phyloP scores from a whole-genome alignment of 805 yeast species.

The Schizosaccharomyces octosporus region DNA sequence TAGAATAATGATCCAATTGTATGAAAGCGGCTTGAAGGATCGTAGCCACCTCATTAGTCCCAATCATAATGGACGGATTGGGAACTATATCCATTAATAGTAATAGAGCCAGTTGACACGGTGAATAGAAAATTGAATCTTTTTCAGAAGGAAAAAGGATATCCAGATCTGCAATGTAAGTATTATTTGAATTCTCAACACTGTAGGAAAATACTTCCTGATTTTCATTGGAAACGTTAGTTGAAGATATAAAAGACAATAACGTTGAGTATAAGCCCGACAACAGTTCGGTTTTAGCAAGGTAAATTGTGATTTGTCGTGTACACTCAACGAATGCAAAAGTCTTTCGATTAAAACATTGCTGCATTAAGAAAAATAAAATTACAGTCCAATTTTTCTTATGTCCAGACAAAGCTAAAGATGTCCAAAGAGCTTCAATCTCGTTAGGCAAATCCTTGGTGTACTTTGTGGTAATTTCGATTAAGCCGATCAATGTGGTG shows the following conservation, averaged over 20 bases:
- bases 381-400: constrained; percentile 47
- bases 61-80: constrained; percentile 37
- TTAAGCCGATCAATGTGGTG: constrained; percentile 58
- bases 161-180: constrained; percentile 56
- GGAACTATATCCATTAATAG: constrained; percentile 57
- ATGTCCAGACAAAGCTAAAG: constrained; percentile 55
- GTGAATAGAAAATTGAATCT: constrained; percentile 55
- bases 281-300: constrained; percentile 28
- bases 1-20: constrained; percentile 65
- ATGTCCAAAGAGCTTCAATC: constrained; percentile 86
- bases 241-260: constrained; percentile 52
- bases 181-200: constrained; percentile 21
- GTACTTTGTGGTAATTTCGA: constrained; percentile 63
- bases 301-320: constrained; percentile 56
- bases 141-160: constrained; percentile 27
- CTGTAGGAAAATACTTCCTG: constrained; percentile 11
- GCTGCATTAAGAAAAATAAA: constrained; percentile 40
- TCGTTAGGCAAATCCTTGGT: constrained; percentile 57
- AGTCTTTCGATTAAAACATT: constrained; percentile 45
- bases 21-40: constrained; percentile 59
- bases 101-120: constrained; percentile 67
- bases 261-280: constrained; percentile 36
- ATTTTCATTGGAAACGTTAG: constrained; percentile 63
- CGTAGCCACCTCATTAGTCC: constrained; percentile 38
- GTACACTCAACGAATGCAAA: constrained; percentile 54